Evolutionary conservation across 2,329 filamentous ascomycete genomes (phyloP).

Genomic region (Alternaria atra): DNA sequence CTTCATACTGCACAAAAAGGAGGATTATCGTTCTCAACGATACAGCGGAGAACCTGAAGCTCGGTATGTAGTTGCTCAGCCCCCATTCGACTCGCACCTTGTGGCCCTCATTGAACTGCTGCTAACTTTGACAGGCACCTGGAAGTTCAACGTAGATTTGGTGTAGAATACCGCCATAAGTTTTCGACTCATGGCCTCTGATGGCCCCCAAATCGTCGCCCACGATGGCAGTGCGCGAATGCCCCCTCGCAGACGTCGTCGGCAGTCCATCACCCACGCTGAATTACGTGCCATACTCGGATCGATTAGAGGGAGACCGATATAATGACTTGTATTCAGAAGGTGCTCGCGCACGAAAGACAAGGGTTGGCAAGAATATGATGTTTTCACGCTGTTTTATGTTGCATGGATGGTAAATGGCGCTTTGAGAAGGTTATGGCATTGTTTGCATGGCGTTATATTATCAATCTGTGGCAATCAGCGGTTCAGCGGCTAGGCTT

Average conservation of each 20-base stretch:
- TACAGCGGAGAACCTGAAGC: constrained; percentile 89
- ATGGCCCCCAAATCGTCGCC: neutral
- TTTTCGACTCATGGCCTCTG: neutral
- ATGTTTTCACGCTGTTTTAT: constrained; percentile 8
- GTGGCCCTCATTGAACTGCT: neutral
- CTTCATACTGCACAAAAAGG: constrained; percentile 92
- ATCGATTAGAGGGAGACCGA: neutral
- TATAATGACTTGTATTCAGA: neutral
- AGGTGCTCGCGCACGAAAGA: neutral
- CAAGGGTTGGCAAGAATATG: neutral
- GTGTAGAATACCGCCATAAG: constrained; percentile 16
- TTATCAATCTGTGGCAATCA: constrained; percentile 13
- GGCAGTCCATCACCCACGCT: neutral
- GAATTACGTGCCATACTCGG: too few relatives aligned
- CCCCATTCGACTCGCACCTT: too few relatives aligned
- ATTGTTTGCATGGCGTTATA: constrained; percentile 23
- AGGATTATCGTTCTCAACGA: constrained; percentile 89
- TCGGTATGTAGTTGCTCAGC: constrained; percentile 66
- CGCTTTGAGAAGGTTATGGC: constrained; percentile 16
- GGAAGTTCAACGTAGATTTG: constrained; percentile 44
- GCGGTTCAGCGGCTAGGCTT: constrained; percentile 26
- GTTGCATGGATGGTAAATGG: constrained; percentile 22
- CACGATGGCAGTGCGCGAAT: neutral
- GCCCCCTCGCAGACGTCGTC: neutral
- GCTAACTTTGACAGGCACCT: constrained; percentile 37